Evolutionary conservation across 805 yeast genomes (phyloP), one percentile per base, ranked within the genome.

Genomic region (Candida maesae): DNA sequence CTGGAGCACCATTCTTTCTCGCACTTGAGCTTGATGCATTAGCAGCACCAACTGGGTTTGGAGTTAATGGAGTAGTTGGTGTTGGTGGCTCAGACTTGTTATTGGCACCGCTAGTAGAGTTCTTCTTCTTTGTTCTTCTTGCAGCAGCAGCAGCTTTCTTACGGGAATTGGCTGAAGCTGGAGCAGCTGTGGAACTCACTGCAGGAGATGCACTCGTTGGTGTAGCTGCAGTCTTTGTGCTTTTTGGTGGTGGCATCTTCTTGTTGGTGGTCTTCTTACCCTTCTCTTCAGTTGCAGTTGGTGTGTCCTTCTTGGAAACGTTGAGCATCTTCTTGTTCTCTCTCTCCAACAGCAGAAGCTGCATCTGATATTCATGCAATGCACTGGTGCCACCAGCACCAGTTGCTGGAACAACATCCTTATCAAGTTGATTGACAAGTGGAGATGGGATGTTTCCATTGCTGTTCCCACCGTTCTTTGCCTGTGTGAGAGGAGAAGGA

Each of bases 311-410:
- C 46, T 61, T 65, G 28, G 78, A 78, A 38, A 70, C 73, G 51
- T 75, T 80, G 36, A 84, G 65, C 40, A 85, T 71, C 58, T 77
- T 78, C 57, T 82, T 81, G 60, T 84, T 86, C 58, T 84, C 90
- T 48, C 76, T 76, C 53, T 86, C 95, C 55, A 87, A 64, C 39
- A 82, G 58, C 74, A 84, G 74, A 50, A 85, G 65, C 60, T 85
- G 91, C 69, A 78, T 79, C 59, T 86, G 95, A 60, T 87, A 86
- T 56, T 86, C 95, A 52, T 82, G 86, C 29, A 86, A 65, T 2
- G 91, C 90, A 53, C 46, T 50, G 16, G 55, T 46, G 6, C 58
- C 50, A 17, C 45, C 41, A 38, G 37, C 34, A 13, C 34, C 15
- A 10, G 53, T 27, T 5, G 40, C 12, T 4, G 36, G 21, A n/a